phyloP scores from a whole-genome alignment of 345 rosid genomes.

The Schrenkiella parvula region DNA sequence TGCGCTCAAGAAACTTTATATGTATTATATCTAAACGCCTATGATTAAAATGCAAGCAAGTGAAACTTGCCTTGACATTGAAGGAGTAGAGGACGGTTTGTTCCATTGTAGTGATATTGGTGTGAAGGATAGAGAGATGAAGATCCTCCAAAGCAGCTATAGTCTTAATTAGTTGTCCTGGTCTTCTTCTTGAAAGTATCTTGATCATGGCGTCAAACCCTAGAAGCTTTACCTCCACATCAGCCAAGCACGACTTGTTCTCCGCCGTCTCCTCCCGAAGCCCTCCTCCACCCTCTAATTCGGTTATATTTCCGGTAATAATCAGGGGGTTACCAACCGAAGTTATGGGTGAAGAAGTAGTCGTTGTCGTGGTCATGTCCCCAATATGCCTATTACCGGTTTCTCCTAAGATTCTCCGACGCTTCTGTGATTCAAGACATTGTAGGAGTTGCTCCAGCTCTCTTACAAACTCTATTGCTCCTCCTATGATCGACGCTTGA shows the following conservation, averaged over 20 bases:
- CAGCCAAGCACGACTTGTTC: conserved; percentile 80
- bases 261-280: conserved; percentile 70
- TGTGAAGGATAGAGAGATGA: conserved; percentile 82
- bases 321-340: conserved; percentile 17
- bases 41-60: neutral
- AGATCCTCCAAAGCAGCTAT: conserved; percentile 95
- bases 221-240: conserved; percentile 84
- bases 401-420: conserved; percentile 62
- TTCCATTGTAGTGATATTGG: conserved; percentile 93
- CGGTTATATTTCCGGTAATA: conserved; percentile 14
- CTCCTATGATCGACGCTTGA: conserved; percentile 97
- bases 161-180: conserved; percentile 69
- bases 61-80: conserved; percentile 69
- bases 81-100: conserved; percentile 95
- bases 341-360: conserved; percentile 27
- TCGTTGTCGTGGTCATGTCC: conserved; percentile 34
- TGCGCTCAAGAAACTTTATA: neutral
- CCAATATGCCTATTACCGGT: conserved; percentile 33
- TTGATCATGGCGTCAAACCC: conserved; percentile 94
- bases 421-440: conserved; percentile 85
- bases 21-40: neutral
- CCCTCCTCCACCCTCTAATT: conserved; percentile 23
- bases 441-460: conserved; percentile 91
- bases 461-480: conserved; percentile 91
- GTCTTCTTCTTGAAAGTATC: conserved; percentile 89